Evolutionary conservation across 306 rosid genomes (phyloP).

Genomic region (Medicago lupulina): DNA sequence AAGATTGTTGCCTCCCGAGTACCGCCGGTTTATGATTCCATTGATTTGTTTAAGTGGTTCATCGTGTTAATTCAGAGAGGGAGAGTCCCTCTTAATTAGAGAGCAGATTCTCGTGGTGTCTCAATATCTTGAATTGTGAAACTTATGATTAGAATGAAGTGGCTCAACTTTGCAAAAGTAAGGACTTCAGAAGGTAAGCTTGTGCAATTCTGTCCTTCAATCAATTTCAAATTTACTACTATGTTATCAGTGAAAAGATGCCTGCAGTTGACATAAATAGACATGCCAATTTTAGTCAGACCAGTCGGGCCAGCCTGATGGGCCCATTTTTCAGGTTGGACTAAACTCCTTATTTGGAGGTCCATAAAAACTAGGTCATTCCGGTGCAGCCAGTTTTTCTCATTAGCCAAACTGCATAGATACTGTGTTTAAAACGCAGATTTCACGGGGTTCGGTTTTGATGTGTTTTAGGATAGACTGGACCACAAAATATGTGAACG

Average conservation of each 20-base stretch:
- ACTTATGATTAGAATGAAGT: background rate
- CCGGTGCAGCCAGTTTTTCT: background rate
- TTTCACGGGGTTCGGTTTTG: background rate
- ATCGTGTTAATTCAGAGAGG: background rate
- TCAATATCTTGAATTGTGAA: slow-evolving; percentile 10
- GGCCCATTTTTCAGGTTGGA: background rate
- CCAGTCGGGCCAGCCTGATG: background rate
- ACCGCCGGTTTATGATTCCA: background rate
- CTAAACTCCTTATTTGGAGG: background rate
- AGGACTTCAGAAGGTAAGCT: slow-evolving; percentile 5
- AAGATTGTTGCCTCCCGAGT: background rate
- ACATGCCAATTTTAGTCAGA: background rate
- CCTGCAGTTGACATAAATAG: background rate
- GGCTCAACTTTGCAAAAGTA: background rate
- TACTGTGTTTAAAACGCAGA: background rate
- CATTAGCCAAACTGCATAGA: too few species aligned
- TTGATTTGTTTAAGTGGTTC: background rate
- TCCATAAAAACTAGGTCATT: background rate
- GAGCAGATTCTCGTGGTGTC: background rate
- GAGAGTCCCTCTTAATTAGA: slow-evolving; percentile 6
- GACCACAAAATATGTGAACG: background rate
- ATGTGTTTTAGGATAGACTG: background rate
- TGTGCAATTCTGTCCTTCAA: background rate
- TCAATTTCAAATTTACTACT: background rate
- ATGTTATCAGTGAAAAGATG: slow-evolving; percentile 1